phyloP scores from a whole-genome alignment of 2,329 filamentous ascomycete genomes.

The Diaporthe sp. region DNA sequence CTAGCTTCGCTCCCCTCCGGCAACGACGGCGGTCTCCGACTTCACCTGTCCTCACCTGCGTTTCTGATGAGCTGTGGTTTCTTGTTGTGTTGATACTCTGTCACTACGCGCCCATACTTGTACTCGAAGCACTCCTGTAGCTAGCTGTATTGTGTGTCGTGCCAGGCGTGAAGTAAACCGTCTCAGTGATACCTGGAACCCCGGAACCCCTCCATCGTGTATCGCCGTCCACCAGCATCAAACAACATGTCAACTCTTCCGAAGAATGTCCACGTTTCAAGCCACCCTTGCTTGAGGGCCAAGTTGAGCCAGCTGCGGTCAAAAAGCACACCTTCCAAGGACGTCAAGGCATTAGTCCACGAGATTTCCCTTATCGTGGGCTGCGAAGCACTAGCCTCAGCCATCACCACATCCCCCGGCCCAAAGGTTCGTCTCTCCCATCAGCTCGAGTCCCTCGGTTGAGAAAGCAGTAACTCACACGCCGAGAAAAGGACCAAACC shows the following conservation, averaged over 20 bases:
- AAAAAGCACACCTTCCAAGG: conserved; percentile 74
- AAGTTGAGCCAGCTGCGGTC: conserved; percentile 94
- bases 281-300: conserved; percentile 86
- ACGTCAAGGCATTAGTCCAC: conserved; percentile 86
- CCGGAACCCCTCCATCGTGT: neutral
- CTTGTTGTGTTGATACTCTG: neutral
- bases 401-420: conserved; percentile 68
- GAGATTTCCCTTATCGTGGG: conserved; percentile 88
- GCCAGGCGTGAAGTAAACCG: neutral
- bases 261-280: conserved; percentile 80
- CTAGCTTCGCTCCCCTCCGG: conserved; percentile 29
- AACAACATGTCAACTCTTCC: conserved; percentile 57
- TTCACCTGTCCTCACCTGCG: conserved; percentile 9
- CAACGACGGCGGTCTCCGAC: conserved; percentile 29
- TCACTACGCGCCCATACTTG: neutral
- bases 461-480: conserved; percentile 17
- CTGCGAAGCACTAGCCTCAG: conserved; percentile 81
- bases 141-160: conserved; percentile 15
- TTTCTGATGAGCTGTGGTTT: conserved; percentile 48
- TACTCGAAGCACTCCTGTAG: neutral
- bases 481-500: conserved; percentile 73
- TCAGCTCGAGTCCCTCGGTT: conserved; percentile 15
- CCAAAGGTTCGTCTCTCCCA: conserved; percentile 69
- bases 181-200: neutral
- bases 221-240: neutral